Conservation (phyloP, 2,329 filamentous ascomycete genomes). For the Setomelanomma holmii region DNA sequence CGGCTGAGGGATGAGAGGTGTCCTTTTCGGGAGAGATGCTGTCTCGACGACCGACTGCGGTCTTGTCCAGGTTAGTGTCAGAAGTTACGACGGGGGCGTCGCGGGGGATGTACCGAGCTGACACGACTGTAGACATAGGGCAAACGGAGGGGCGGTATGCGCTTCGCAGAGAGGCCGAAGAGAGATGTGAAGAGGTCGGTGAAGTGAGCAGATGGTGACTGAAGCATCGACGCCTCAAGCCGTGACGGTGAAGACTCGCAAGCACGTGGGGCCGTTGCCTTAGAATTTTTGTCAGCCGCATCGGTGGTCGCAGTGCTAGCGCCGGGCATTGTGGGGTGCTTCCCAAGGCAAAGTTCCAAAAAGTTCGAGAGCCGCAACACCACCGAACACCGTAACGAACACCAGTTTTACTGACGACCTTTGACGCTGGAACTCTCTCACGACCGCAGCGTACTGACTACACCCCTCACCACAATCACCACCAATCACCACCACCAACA, state of each 20-base stretch:
- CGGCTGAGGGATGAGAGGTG: conserved; percentile 10
- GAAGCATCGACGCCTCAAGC: conserved; percentile 10
- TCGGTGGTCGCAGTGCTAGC: conserved; percentile 13
- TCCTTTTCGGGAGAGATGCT: conserved; percentile 16
- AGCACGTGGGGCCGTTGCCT: conserved; percentile 13
- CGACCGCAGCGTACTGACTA: too few species aligned
- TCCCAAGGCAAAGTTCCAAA: too few species aligned
- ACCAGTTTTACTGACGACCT: too few species aligned
- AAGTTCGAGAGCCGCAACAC: conserved; percentile 12
- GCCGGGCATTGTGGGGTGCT: conserved; percentile 15
- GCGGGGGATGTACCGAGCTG: conserved; percentile 37
- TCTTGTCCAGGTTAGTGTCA: conserved; percentile 35
- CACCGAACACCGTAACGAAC: background rate
- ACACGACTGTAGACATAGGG: conserved; percentile 33
- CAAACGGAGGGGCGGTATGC: conserved; percentile 20
- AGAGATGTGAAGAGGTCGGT: conserved; percentile 13
- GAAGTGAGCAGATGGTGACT: conserved; percentile 11
- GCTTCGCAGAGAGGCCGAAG: conserved; percentile 13
- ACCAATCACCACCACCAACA: too few species aligned
- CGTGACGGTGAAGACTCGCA: background rate
- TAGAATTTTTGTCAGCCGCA: conserved; percentile 10
- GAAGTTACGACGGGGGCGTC: conserved; percentile 28
- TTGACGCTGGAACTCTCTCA: too few species aligned
- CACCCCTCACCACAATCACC: too few species aligned
- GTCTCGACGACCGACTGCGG: conserved; percentile 29